Base-by-base conservation (phyloP, 148 eudicot genomes). In the Cornus florida region DNA sequence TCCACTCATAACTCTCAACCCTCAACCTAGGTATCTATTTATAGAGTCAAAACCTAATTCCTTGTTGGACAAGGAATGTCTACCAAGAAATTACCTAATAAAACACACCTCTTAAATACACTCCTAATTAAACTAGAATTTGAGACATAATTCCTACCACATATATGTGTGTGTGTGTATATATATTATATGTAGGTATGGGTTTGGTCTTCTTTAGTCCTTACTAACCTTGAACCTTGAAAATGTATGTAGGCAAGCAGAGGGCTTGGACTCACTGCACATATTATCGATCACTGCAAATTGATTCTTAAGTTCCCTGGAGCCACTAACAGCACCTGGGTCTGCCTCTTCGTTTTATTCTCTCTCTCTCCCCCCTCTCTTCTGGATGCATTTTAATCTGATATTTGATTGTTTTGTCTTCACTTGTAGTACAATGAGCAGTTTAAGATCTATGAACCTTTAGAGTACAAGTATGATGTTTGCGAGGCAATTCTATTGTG, bases 271-370 rank as follows among this genome's bases (percentile, higher is more conserved):
- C 97, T 95, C 76, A 87, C 97, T 65, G 97, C 98, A 74, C 86
- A 91, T 75, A 87, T 28, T 57, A 84, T 95, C 75, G 97, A 95
- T 76, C 99, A 95, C 79, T 95, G 99, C 89, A 93, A 93, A 79
- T 79, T 95, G 84, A 84, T 90, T 75, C 97, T 95, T 73, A 95
- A 89, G 86, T 95, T 87, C 76, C 98, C 99, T 4, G 79, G 87
- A 84, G 98, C 89, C 85, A 95, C 99, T 74, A 93, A 95, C 80
- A 95, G 99, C 87, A 92, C 97, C 68, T 95, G 99, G 99, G 99
- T 92, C 70, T 65, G 88, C 80, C 71, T 80, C 78, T 76, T 75
- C 46, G 75, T 68, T 17, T 19, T 28, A 35, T 69, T 32, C 41
- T 67, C 19, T 68, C n/a, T n/a, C 72, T 59, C 23, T 14, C 5